Conservation (phyloP, 805 yeast species). For the Ogataea ganodermae region DNA sequence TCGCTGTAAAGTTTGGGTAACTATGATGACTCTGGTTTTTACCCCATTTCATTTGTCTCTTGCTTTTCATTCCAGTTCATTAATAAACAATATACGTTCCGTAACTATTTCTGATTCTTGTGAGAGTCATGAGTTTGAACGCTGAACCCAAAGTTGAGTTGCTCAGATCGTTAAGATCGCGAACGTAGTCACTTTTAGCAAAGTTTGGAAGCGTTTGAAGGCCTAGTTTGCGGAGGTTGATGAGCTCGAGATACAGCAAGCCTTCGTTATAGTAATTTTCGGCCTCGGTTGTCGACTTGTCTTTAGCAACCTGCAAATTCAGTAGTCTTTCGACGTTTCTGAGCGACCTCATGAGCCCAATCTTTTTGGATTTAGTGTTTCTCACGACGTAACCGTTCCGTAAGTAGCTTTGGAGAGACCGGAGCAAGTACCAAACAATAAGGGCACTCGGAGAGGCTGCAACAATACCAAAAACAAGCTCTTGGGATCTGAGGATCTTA, state of each 20-base stretch:
- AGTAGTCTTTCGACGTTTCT: slow-evolving; percentile 42
- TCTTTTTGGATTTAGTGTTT: slow-evolving; percentile 38
- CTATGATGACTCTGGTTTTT: not conserved
- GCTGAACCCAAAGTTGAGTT: slow-evolving; percentile 39
- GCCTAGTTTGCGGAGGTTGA: slow-evolving; percentile 55
- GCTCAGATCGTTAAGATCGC: slow-evolving; percentile 64
- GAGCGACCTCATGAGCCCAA: slow-evolving; percentile 44
- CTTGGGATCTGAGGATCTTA: slow-evolving; percentile 84
- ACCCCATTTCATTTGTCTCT: no score
- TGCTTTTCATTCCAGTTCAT: not conserved
- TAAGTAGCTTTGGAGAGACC: slow-evolving; percentile 32
- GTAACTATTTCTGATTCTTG: slow-evolving; percentile 65
- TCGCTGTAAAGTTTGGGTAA: not conserved
- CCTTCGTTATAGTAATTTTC: slow-evolving; percentile 53
- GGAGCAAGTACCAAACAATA: slow-evolving; percentile 50
- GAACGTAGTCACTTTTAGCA: slow-evolving; percentile 54
- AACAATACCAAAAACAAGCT: slow-evolving; percentile 87
- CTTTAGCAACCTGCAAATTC: slow-evolving; percentile 20
- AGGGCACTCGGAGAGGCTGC: slow-evolving; percentile 82
- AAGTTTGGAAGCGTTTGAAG: slow-evolving; percentile 49
- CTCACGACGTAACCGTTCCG: slow-evolving; percentile 40
- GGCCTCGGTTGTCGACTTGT: not conserved
- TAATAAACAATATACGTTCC: not conserved
- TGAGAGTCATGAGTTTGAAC: slow-evolving; percentile 49
- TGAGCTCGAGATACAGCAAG: slow-evolving; percentile 63